Evolutionary conservation across 305 asterid genomes (phyloP), one percentile per base, ranked within the genome.

Genomic region (Vinca major): DNA sequence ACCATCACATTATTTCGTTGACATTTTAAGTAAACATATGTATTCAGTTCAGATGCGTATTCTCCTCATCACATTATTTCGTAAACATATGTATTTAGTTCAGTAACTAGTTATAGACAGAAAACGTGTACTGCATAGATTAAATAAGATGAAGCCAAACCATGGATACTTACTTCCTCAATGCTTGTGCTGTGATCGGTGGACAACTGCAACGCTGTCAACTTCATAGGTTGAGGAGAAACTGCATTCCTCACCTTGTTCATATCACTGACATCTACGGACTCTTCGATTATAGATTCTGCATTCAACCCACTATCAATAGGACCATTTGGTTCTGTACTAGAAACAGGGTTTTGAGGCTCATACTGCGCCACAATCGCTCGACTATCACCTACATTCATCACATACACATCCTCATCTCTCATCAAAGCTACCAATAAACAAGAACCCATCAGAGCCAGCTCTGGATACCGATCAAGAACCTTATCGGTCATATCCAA

Each of bases 121-220:
- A 61, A 61, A 14, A 43, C 26, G 49, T 17, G 14, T 26, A 41
- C 40, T 26, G n/a, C 12, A 50, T 9, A 50, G 1, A 49, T 54
- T 37, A 20, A 2, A 0, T 9, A 5, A 8, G 66, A 69, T 56
- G 67, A 65, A 54, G 26, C 17, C 50, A 61, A 77, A 67, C 21
- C 17, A 62, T 16, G 45, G 52, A 72, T 57, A 54, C 83, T 72
- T 82, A 90, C 99, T 90, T 87, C 96, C 71, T 89, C 89, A 78
- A 93, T 90, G 87, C 96, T 90, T 44, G 99, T 93, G 84, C 99
- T 93, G 69, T 93, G 99, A 82, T 93, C 99, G 63, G 96, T 89
- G 72, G 99, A 93, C 78, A 93, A 79, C 75, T 93, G 99, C 78
- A 90, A 74, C 4, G 99, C 96, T 70, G 78, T 74, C 89, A 90